Evolutionary conservation across 2,329 filamentous ascomycete species (phyloP), one percentile per base, ranked within the genome.

Genomic region (Tolypocladium ophioglossoides): DNA sequence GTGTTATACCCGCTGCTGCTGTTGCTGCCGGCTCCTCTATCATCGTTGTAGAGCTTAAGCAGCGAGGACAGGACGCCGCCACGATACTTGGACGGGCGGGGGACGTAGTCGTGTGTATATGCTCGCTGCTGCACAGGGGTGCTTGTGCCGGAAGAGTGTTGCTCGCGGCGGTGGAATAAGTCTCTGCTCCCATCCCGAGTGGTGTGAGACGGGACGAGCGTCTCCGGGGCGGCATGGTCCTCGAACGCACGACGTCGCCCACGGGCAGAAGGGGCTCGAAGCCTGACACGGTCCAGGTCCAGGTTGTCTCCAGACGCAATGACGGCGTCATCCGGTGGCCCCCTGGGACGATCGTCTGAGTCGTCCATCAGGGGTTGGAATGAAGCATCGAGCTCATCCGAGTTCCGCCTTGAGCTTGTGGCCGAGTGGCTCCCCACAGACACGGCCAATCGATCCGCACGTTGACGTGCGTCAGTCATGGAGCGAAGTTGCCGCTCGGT

Each of bases 11-110:
- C 73, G 57, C 72, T 74, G 53, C 64, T 69, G 16, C 64, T 69
- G 39, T 61, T 61, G 58, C 60, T 69, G 54, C 59, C 65, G 56
- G 60, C 61, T 55, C 62, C 61, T 60, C 61, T 65, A 48, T 75
- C 73, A 56, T 80, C 73, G 55, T 82, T 78, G 63, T 89, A 85
- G 11, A 91, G 75, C 66, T 85, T 88, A 51, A 94, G 72, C 0
- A 95, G 72, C 0, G 84, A 85, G 2, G 85, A 84, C 1, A 95
- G 73, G 49, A 92, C 81, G 34, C 89, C 87, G 34, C 84, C 85
- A 51, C 84, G 82, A 66, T 89, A 91, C 58, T 85, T 79, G 24
- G 76, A 71, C 5, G 87, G 87, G 44, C 77, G 76, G 47, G 85
- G 82, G 20, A 88, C 79, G 63, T 88, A 89, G 54, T 74, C 71